phyloP scores from a whole-genome alignment of 2,329 filamentous ascomycete species.

The Cryphonectria radicalis region DNA sequence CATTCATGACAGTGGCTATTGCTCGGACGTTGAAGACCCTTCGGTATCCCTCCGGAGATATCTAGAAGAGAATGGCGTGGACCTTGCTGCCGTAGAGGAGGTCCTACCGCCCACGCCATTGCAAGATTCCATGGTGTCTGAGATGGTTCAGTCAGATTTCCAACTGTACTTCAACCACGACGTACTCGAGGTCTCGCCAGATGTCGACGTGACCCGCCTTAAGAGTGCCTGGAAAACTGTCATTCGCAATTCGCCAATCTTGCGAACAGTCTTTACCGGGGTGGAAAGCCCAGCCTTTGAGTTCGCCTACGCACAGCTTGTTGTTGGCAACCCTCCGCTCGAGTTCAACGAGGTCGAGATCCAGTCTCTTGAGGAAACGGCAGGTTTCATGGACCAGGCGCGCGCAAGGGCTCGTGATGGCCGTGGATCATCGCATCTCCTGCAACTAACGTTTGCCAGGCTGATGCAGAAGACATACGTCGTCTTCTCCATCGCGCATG shows the following conservation, averaged over 20 bases:
- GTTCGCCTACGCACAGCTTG: conserved; percentile 54
- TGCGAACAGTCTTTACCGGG: conserved; percentile 74
- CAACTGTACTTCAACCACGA: conserved; percentile 86
- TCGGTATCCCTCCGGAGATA: conserved; percentile 44
- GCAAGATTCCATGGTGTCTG: conserved; percentile 84
- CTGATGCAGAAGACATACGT: conserved; percentile 46
- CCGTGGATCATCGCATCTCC: conserved; percentile 44
- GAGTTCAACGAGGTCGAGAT: conserved; percentile 35
- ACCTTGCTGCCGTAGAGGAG: conserved; percentile 52
- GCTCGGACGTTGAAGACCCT: conserved; percentile 33
- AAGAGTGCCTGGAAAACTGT: conserved; percentile 65
- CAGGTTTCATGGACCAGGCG: conserved; percentile 42
- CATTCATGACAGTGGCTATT: conserved; percentile 21
- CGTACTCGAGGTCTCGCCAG: conserved; percentile 62
- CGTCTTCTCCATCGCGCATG: conserved; percentile 78
- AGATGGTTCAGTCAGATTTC: conserved; percentile 78
- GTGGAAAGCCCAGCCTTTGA: conserved; percentile 64
- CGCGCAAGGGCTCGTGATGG: conserved; percentile 42
- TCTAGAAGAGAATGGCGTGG: conserved; percentile 40
- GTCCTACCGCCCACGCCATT: conserved; percentile 79
- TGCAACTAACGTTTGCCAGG: conserved; percentile 53
- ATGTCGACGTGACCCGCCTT: conserved; percentile 61
- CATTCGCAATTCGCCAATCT: conserved; percentile 65
- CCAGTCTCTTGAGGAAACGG: conserved; percentile 40
- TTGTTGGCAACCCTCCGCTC: conserved; percentile 38